A percentile compares a stretch with the other conserved stretches of the same genome.
Conservation (phyloP, 257 asterid genomes). For the Henckelia pumila region DNA sequence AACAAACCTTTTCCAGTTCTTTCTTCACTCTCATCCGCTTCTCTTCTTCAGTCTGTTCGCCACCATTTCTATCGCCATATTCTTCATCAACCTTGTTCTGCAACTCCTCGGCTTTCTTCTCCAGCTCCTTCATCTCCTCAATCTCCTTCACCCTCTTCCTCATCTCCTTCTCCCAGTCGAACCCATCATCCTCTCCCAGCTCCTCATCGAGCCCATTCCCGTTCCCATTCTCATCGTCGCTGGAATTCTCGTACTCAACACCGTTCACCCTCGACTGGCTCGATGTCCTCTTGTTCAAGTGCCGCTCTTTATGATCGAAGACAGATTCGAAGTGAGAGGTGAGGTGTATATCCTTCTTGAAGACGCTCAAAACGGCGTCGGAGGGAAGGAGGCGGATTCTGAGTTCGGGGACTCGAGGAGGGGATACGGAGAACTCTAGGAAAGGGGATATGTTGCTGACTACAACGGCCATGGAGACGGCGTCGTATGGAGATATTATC, state of each 20-base stretch:
- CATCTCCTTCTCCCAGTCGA: conserved; percentile 84
- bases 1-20: conserved; percentile 75
- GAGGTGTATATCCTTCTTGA: conserved; percentile 46
- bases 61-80: conserved; percentile 23
- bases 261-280: conserved; percentile 57
- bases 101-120: conserved; percentile 85
- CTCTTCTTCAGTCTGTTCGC: conserved; percentile 69
- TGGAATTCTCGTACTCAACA: conserved; percentile 71
- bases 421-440: conserved; percentile 57
- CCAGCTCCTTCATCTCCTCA: conserved; percentile 85
- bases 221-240: conserved; percentile 83
- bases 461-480: conserved; percentile 59
- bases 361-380: conserved; percentile 48
- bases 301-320: conserved; percentile 49
- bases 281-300: conserved; percentile 39
- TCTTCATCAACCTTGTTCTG: conserved; percentile 65
- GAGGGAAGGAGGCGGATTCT: conserved; percentile 32
- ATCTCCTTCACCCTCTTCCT: conserved; percentile 79
- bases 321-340: conserved; percentile 44
- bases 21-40: conserved; percentile 76
- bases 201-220: conserved; percentile 60
- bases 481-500: conserved; percentile 22
- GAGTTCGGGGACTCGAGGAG: conserved; percentile 42
- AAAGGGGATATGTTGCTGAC: conserved; percentile 58
- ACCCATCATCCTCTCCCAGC: conserved; percentile 41